Evolutionary conservation across 2,329 filamentous ascomycete species (phyloP).

Genomic region (Penicillium sp.): DNA sequence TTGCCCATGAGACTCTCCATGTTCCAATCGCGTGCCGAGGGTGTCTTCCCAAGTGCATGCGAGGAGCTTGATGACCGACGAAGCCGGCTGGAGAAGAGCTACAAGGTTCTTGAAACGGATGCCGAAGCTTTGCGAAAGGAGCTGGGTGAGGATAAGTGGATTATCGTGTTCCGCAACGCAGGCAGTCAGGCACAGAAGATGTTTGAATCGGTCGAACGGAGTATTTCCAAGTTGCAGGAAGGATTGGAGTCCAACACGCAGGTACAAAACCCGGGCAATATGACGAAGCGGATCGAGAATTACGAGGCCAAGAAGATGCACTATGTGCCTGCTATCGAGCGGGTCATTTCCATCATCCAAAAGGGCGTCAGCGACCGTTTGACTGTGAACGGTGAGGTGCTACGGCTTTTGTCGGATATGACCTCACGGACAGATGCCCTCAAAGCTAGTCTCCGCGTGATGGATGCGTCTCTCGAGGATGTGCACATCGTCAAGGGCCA

Average conservation of each 20-base stretch:
- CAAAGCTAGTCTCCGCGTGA: constrained; percentile 76
- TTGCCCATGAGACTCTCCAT: constrained; percentile 90
- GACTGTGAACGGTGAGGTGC: constrained; percentile 93
- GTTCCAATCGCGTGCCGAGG: constrained; percentile 78
- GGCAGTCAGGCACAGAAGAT: constrained; percentile 93
- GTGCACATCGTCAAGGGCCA: constrained; percentile 67
- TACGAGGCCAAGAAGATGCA: constrained; percentile 96
- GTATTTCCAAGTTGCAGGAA: constrained; percentile 80
- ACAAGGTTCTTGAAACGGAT: constrained; percentile 86
- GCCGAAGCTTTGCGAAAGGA: constrained; percentile 89
- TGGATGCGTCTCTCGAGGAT: constrained; percentile 78
- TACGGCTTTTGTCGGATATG: constrained; percentile 84
- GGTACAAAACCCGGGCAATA: constrained; percentile 70
- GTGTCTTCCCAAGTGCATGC: constrained; percentile 86
- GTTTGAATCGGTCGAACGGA: constrained; percentile 92
- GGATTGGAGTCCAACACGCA: constrained; percentile 77
- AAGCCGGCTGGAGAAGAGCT: constrained; percentile 77
- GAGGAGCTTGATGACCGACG: constrained; percentile 82
- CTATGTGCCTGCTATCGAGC: constrained; percentile 90
- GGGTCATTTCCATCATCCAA: constrained; percentile 89
- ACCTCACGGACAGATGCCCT: constrained; percentile 79
- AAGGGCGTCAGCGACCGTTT: constrained; percentile 94
- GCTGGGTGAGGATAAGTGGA: constrained; percentile 93
- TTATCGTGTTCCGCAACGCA: constrained; percentile 91
- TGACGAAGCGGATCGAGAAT: constrained; percentile 84